These are phyloP conservation scores for Aechmea fasciata DNA, from an alignment of 176 grass and related monocot species.

Conservation along the genomic window DNA sequence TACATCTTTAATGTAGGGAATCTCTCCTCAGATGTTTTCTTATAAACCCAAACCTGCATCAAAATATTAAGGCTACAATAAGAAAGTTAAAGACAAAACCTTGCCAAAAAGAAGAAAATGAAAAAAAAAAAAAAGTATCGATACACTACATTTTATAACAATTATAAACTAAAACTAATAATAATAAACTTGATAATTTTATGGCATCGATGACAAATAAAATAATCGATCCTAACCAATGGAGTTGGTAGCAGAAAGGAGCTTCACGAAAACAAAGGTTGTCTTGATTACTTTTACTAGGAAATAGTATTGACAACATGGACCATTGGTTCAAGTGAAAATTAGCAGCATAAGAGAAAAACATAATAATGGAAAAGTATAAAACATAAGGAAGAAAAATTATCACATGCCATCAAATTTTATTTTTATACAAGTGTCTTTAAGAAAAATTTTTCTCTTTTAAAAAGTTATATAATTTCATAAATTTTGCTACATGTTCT, in stretches of 20 bases:
- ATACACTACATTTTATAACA: no score
- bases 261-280: no score
- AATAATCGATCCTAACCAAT: no score
- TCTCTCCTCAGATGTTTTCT: slow-evolving; percentile 91
- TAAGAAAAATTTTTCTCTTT: not conserved
- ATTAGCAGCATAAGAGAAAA: no score
- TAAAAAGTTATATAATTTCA: not conserved
- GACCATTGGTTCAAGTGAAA: no score
- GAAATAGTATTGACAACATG: no score
- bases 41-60: slow-evolving; percentile 93
- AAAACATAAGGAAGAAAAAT: not conserved
- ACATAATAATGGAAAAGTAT: not conserved
- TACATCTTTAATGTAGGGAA: slow-evolving; percentile 86
- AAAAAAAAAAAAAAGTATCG: not conserved
- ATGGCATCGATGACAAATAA: no score
- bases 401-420: not conserved
- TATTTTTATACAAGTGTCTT: not conserved
- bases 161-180: no score
- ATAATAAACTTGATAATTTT: no score
- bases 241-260: no score
- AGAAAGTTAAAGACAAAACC: slow-evolving; percentile 5
- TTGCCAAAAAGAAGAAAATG: not conserved
- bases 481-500: no score
- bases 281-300: no score
- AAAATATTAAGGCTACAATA: slow-evolving; percentile 20